These are phyloP conservation scores for Diaporthe destruens DNA, from an alignment of 2,329 filamentous ascomycete species.

Conservation along the genomic window DNA sequence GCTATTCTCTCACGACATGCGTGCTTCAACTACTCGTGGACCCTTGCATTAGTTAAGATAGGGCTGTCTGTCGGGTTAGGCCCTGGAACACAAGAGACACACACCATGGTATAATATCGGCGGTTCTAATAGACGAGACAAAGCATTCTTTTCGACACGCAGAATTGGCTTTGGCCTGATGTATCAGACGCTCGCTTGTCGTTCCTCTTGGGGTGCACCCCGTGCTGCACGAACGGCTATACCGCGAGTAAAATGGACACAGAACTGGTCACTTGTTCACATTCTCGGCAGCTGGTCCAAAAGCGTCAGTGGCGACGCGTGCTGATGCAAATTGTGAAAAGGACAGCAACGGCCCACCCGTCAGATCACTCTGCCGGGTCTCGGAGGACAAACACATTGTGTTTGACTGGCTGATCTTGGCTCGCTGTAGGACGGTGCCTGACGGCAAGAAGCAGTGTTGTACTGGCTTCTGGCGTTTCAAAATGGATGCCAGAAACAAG, in stretches of 20 bases:
- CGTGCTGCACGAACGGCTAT: neutral
- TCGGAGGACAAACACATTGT: neutral
- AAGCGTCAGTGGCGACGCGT: no score
- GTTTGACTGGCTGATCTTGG: slow-evolving; percentile 5
- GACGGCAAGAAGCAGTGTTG: neutral
- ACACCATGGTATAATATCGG: slow-evolving; percentile 4
- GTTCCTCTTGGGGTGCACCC: neutral
- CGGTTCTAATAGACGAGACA: slow-evolving; percentile 20
- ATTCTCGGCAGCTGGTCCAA: neutral
- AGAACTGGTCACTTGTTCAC: neutral
- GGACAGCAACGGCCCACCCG: neutral
- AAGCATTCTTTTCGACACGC: slow-evolving; percentile 2
- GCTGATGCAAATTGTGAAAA: neutral
- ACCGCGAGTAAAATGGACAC: neutral
- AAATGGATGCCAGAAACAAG: slow-evolving; percentile 13
- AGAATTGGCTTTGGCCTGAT: slow-evolving; percentile 1
- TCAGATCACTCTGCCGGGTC: neutral
- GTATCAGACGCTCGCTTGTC: neutral
- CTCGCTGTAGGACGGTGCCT: neutral
- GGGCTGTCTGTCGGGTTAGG: slow-evolving; percentile 8
- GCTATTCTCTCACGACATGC: neutral
- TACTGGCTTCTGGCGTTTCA: slow-evolving; percentile 25
- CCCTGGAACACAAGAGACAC: slow-evolving; percentile 16
- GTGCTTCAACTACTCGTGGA: neutral
- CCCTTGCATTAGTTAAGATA: slow-evolving; percentile 24